Evolutionary conservation across 306 rosid species (phyloP), one percentile per base, ranked within the genome.

Genomic region (Vigna unguiculata): DNA sequence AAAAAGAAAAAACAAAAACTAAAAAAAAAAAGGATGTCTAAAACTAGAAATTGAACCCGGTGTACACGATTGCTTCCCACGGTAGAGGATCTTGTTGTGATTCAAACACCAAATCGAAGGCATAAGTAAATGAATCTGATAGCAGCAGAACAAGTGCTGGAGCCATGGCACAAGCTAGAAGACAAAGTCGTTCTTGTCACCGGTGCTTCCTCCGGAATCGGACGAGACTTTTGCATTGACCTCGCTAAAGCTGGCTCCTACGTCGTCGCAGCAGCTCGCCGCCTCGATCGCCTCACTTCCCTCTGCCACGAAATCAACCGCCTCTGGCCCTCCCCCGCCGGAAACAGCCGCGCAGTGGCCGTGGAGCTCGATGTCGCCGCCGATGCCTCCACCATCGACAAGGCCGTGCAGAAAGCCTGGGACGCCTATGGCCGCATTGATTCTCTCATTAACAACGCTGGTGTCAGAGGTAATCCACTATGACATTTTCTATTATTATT

Each of bases 121-220:
- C n/a, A 3, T 16, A 48, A n/a, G 17, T 21, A 78, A 30, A 86
- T 86, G 59, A 74, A 80, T 57, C 6, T 1, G 76, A 8, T 12
- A 45, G 57, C 72, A 81, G 34, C n/a, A 57, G 36, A 57, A 12
- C 63, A 57, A 24, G 36, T 24, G 17, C 70, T 91, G 25, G 96
- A 90, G 79, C 87, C 90, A 9, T 89, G 95, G 97, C 83, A 68
- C 64, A 32, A 40, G 72, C 90, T 93, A 0, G 48, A 24, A 22
- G 88, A 86, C 34, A 91, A 93, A 67, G 93, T 93, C 9, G 97
- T 93, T 6, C 53, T 93, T 81, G 91, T 91, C 12, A 93, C 98
- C 53, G 97, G 98, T 22, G 93, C 96, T 14, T 93, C 98, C 11
- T 78, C 98, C 1, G 98, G 97, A 0, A 86, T 93, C 4, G 98